Conservation (phyloP, 2,329 filamentous ascomycete species). For the Hypoxylon sp. region DNA sequence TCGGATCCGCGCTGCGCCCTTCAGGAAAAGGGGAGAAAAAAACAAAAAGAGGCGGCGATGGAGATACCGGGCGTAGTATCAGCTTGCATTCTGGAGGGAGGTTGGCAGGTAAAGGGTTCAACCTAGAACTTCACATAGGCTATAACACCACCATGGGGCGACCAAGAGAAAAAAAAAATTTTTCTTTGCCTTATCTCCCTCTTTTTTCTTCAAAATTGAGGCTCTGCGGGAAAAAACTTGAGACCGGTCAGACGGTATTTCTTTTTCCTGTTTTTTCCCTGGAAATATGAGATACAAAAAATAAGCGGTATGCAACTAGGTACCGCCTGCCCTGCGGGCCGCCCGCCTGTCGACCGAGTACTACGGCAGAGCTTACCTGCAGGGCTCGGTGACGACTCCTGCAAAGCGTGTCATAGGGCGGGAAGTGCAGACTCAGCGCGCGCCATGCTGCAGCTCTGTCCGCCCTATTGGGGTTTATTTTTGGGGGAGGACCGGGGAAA, state of each 20-base stretch:
- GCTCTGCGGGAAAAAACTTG: constrained; percentile 23
- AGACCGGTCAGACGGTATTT: constrained; percentile 1
- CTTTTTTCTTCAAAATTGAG: constrained; percentile 19
- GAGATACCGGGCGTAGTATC: neutral
- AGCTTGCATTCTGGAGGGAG: neutral
- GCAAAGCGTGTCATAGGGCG: constrained; percentile 22
- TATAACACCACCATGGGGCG: too few relatives aligned
- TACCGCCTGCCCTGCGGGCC: neutral
- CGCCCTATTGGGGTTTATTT: constrained; percentile 15
- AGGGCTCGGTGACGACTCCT: constrained; percentile 25
- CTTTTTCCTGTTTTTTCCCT: neutral
- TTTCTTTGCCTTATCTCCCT: too few relatives aligned
- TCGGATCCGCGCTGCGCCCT: constrained; percentile 4
- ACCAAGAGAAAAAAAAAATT: neutral
- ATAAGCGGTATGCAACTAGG: neutral
- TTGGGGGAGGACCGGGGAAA: neutral
- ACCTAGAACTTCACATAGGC: too few relatives aligned
- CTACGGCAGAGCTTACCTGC: constrained; percentile 28
- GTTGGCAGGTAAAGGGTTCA: constrained; percentile 27
- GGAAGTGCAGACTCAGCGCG: too few relatives aligned
- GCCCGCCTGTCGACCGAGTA: constrained; percentile 3
- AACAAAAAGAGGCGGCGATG: too few relatives aligned
- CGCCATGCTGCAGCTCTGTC: too few relatives aligned
- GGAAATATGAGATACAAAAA: neutral
- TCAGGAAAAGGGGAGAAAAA: constrained; percentile 3